A percentile compares a stretch with the other conserved stretches of the same genome.
Evolutionary conservation across 1,284 basidiomycete species (phyloP).

Genomic region (Spongiforma sp.): DNA sequence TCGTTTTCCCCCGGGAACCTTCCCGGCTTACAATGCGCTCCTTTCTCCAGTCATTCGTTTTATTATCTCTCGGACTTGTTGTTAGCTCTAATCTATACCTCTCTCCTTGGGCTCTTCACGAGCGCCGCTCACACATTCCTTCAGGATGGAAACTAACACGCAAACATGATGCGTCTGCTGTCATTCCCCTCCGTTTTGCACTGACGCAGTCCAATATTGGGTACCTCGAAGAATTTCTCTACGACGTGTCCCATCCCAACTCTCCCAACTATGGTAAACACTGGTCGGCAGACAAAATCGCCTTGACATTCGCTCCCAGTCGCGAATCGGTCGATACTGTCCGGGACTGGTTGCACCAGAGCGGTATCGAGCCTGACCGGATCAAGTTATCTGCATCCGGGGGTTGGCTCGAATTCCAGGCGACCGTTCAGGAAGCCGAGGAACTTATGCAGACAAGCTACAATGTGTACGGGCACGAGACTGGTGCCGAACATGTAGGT

Average conservation of each 20-base stretch:
- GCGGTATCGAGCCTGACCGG: constrained; percentile 41
- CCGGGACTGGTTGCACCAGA: constrained; percentile 42
- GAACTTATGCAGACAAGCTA: constrained; percentile 48
- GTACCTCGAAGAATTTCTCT: constrained; percentile 42
- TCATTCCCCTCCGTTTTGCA: constrained; percentile 49
- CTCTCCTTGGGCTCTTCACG: constrained; percentile 33
- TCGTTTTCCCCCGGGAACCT: too few species aligned
- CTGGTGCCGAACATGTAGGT: constrained; percentile 39
- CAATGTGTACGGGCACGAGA: constrained; percentile 46
- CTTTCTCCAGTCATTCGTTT: constrained; percentile 31
- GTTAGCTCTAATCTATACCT: constrained; percentile 17
- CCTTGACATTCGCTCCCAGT: constrained; percentile 48
- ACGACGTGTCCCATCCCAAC: constrained; percentile 50
- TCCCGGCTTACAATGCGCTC: constrained; percentile 20
- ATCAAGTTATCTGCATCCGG: constrained; percentile 39
- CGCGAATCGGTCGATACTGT: constrained; percentile 44
- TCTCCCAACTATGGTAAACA: constrained; percentile 53
- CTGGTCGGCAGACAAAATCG: constrained; percentile 46
- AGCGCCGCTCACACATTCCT: constrained; percentile 40
- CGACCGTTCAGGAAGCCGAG: constrained; percentile 50
- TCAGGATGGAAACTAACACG: constrained; percentile 40
- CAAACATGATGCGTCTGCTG: constrained; percentile 33
- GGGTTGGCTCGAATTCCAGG: constrained; percentile 50
- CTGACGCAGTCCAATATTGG: constrained; percentile 49
- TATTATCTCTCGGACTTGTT: constrained; percentile 23